These are phyloP conservation scores for Kluyveromyces aestuarii DNA, from an alignment of 805 yeast species.

Conservation along the genomic window DNA sequence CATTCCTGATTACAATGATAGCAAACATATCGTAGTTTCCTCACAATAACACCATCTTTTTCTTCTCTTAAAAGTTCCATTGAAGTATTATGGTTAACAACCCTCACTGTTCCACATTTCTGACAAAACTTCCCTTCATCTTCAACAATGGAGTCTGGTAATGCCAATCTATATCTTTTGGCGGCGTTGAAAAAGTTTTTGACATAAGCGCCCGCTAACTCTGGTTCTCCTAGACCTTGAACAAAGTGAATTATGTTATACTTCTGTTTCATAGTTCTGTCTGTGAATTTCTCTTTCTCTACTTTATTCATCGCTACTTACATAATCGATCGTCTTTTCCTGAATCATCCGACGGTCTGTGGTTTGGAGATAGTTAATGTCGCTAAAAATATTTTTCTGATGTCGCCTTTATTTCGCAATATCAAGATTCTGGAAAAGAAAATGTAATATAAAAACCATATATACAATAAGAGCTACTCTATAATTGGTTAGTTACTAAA, in stretches of 20 bases:
- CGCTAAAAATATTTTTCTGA: no score
- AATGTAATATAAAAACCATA: no score
- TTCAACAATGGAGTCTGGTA: conserved; percentile 16
- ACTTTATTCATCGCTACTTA: conserved; percentile 13
- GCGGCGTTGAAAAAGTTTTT: conserved; percentile 23
- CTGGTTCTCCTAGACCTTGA: conserved; percentile 14
- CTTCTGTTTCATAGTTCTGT: conserved; percentile 18
- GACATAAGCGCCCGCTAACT: conserved; percentile 23
- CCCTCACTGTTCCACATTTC: conserved; percentile 21
- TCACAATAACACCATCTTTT: conserved; percentile 3
- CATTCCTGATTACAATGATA: conserved; percentile 17
- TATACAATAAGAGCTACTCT: no score
- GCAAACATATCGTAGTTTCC: conserved; percentile 20
- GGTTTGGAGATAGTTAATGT: no score
- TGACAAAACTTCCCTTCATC: conserved; percentile 23
- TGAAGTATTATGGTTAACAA: conserved; percentile 23
- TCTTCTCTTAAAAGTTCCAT: conserved; percentile 12
- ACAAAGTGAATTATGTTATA: conserved; percentile 22
- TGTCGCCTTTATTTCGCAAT: no score
- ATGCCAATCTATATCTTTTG: conserved; percentile 18
- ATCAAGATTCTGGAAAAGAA: no score
- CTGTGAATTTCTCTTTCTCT: conserved; percentile 20
- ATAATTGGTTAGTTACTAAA: no score
- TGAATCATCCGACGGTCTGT: no score
- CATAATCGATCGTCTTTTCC: background rate